Base-by-base conservation (phyloP, 257 asterid species). In the Mentha longifolia region DNA sequence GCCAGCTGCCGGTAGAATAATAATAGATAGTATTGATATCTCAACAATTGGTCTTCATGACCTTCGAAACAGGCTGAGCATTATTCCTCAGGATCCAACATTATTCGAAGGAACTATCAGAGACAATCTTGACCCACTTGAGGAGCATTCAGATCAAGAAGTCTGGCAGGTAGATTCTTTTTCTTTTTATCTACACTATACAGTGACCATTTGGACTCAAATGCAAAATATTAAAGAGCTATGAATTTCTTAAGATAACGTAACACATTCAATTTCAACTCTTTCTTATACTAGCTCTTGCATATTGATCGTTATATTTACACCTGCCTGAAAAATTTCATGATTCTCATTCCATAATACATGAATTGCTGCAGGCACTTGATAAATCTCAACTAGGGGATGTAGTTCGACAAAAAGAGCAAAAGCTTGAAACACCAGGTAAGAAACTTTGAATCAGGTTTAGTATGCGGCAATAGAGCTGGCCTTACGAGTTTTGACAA, bases 81-180 rank as follows among this genome's bases (percentile, higher is more conserved):
- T 95, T 80, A 95, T 95, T 68, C 99, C 99, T 61, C 99, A 95
- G 79, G 99, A 95, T 73, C 99, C 99, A 54, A 73, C 97, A 15
- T 83, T 95, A 80, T 92, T 95, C 74, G 99, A 95, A 85, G 99
- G 99, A 76, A 95, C 98, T 20, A 90, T 95, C 58, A 81, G 99
- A 74, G 87, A 83, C 72, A 95, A 95, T 76, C 86, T 95, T 56
- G 99, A 95, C 52, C 99, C 99, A 33, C 95, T 94, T 30, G 92
- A 79, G 37, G 96, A 95, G 78, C 96, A 95, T 70, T 77, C 97
- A 1, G 98, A 95, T 82, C 86, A 83, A 66, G 95, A 88, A 58
- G 71, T 95, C 64, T 95, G 99, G 99, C 77, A 91, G 96, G 99
- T 94, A 61, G 49, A 3, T 67, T 35, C 68, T 31, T 74, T 69